These are phyloP conservation scores for Avena eriantha DNA, from an alignment of 176 grass and related monocot species.

Conservation along the genomic window DNA sequence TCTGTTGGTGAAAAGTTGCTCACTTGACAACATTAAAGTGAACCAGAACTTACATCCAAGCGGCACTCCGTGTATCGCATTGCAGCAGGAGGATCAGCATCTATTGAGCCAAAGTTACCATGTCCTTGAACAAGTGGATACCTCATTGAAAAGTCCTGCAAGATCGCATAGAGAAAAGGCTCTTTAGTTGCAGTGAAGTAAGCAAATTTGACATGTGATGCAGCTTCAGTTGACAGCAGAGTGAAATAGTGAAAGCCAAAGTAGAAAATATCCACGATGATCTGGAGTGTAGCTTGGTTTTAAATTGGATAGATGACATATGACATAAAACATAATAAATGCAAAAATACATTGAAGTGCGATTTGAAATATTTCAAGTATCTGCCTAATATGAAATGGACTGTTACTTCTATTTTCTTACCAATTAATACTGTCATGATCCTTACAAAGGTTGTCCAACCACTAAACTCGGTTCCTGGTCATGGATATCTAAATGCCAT, in stretches of 20 bases:
- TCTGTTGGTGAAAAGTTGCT: slow-evolving; percentile 25
- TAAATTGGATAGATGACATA: slow-evolving; percentile 18
- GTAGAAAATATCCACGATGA: background rate
- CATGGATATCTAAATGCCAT: slow-evolving; percentile 14
- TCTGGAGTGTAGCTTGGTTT: slow-evolving; percentile 5
- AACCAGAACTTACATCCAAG: slow-evolving; percentile 82
- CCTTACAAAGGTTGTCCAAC: slow-evolving; percentile 3
- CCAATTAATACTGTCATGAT: slow-evolving; percentile 14
- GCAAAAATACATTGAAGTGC: slow-evolving; percentile 1
- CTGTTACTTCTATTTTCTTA: background rate
- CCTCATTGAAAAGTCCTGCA: slow-evolving; percentile 95
- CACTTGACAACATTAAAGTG: slow-evolving; percentile 43
- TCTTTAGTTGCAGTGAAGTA: slow-evolving; percentile 24
- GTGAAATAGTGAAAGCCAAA: slow-evolving; percentile 18
- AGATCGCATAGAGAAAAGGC: slow-evolving; percentile 37
- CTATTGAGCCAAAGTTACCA: slow-evolving; percentile 97
- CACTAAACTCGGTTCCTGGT: slow-evolving; percentile 12
- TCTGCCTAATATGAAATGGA: slow-evolving; percentile 26
- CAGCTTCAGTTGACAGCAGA: slow-evolving; percentile 19
- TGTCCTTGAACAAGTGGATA: slow-evolving; percentile 89
- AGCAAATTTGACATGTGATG: slow-evolving; percentile 26
- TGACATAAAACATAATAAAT: slow-evolving; percentile 28
- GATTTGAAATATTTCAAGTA: slow-evolving; percentile 21
- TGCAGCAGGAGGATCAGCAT: slow-evolving; percentile 96
- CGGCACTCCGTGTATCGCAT: slow-evolving; percentile 98